These are phyloP conservation scores for Trypanosoma vivax DNA, from an alignment of 208 protist species.

Conservation along the genomic window DNA sequence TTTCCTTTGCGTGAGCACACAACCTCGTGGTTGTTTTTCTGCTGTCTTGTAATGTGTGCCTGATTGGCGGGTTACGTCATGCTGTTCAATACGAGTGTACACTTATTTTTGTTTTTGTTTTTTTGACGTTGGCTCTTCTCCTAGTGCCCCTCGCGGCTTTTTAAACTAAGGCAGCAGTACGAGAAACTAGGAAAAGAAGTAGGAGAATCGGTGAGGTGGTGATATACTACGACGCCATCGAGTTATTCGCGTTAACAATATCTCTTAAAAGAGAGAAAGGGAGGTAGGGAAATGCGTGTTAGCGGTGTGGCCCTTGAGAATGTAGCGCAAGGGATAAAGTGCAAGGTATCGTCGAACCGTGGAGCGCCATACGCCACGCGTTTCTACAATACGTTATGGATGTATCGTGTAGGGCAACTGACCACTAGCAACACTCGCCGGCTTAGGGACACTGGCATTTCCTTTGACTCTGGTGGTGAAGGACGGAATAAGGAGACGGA, in stretches of 20 bases:
- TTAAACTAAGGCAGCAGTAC: too few species aligned
- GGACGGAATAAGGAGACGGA: not conserved
- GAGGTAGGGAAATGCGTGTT: conserved; percentile 4
- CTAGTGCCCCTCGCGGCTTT: too few species aligned
- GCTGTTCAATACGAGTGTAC: too few species aligned
- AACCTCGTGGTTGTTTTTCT: too few species aligned
- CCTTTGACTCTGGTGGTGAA: conserved; percentile 30
- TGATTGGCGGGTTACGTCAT: too few species aligned
- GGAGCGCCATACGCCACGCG: conserved; percentile 50
- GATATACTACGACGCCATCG: too few species aligned
- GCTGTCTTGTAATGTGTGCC: too few species aligned
- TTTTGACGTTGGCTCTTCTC: too few species aligned
- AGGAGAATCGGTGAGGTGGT: not conserved
- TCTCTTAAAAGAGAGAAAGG: too few species aligned
- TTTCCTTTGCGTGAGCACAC: too few species aligned
- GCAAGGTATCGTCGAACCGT: conserved; percentile 63
- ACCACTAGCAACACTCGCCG: conserved; percentile 72
- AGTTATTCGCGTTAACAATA: too few species aligned
- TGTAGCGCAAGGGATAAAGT: conserved; percentile 59
- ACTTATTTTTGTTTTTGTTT: too few species aligned
- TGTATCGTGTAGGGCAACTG: conserved; percentile 73
- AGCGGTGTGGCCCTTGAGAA: conserved; percentile 21
- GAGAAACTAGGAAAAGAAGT: not conserved
- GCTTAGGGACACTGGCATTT: conserved; percentile 45
- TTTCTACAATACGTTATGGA: conserved; percentile 74